Evolutionary conservation across 345 rosid species (phyloP), one percentile per base, ranked within the genome.

Genomic region (Draba incana): DNA sequence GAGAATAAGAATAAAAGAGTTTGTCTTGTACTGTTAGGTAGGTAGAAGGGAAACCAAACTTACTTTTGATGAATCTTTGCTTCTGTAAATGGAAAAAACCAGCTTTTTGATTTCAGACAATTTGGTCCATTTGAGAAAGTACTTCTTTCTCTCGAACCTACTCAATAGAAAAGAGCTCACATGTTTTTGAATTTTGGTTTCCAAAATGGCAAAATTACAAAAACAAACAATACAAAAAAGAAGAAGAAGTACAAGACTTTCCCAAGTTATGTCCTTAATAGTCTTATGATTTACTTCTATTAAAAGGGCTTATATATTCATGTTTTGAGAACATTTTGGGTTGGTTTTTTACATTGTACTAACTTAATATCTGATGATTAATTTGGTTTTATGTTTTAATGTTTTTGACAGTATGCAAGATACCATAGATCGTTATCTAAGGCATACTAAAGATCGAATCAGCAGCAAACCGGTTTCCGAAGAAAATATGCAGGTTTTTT

Each of bases 351-450:
- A 11, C 28, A 27, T 41, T 66, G 13, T 42, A 46, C 43, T 10
- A 14, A 53, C 41, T 54, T 28, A 15, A 6, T 66, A 45, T 60
- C 35, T 44, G 49, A 51, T 75, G 49, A 41, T 33, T 33, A 33
- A 33, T 5, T 38, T 63, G 9, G 11, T 59, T 37, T 53, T n/a
- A 67, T 14, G 46, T 24, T 47, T 45, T 15, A 8, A 42, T 75
- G 57, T 45, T 63, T 68, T 59, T 20, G 58, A 59, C 77, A 84
- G 88, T 81, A 72, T 82, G 84, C 82, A 74, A 71, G 80, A 75
- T 37, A 81, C 83, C 43, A 73, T 84, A 53, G 81, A 72, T 57
- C 86, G 84, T 30, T 82, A 82, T 47, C 43, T 75, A 62, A 82
- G 58, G 83, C 81, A 82, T 75, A 61, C 81, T 13, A 80, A 79